Evolutionary conservation across 2,329 filamentous ascomycete species (phyloP).

Genomic region (Ceratocystis cacaofunesta): DNA sequence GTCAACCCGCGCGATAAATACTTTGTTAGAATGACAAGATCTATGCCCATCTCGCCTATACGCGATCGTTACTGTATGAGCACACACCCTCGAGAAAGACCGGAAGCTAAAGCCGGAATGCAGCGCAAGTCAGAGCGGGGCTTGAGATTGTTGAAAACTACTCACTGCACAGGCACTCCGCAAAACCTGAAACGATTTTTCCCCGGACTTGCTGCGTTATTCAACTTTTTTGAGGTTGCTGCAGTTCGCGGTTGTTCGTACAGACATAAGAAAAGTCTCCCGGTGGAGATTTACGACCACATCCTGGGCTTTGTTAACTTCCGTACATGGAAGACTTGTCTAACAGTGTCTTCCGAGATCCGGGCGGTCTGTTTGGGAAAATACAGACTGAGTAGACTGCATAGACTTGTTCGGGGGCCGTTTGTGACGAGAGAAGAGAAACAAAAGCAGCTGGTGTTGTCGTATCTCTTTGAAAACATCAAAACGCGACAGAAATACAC

Average conservation of each 20-base stretch:
- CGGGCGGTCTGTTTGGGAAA: neutral
- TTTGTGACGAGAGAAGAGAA: neutral
- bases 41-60: neutral
- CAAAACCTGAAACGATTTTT: neutral
- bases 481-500: neutral
- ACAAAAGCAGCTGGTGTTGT: neutral
- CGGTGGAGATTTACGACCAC: neutral
- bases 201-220: neutral
- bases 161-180: neutral
- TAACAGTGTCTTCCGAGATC: neutral
- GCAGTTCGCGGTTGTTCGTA: neutral
- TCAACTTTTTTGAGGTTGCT: neutral
- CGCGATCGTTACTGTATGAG: slow-evolving; percentile 13
- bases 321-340: neutral
- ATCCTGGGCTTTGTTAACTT: neutral
- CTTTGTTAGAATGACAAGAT: neutral
- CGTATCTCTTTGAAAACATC: neutral
- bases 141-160: neutral
- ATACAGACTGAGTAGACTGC: neutral
- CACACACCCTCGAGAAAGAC: slow-evolving; percentile 17
- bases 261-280: no score
- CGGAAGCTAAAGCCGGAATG: slow-evolving; percentile 11
- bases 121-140: neutral
- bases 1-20: neutral
- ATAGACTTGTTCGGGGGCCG: neutral